A percentile compares a stretch with the other conserved stretches of the same genome.
Evolutionary conservation across 2,329 filamentous ascomycete genomes (phyloP).

Genomic region (Albifimbria verrucaria): DNA sequence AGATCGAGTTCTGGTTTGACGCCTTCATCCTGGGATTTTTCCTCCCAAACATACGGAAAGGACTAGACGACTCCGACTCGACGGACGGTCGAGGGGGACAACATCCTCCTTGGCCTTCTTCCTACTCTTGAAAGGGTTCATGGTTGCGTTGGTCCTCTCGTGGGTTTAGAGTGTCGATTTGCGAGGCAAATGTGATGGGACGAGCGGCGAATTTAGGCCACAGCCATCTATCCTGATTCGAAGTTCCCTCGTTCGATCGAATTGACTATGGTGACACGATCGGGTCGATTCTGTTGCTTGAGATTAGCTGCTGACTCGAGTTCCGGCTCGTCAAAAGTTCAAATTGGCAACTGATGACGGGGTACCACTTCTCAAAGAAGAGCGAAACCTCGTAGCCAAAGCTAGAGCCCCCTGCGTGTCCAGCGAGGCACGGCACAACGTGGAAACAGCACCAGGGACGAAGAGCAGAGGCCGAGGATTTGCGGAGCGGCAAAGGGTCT

Average conservation of each 20-base stretch:
- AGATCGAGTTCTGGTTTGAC: slow-evolving; percentile 70
- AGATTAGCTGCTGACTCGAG: neutral
- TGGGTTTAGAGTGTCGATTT: neutral
- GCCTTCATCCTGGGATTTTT: slow-evolving; percentile 55
- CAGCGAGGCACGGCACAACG: no score
- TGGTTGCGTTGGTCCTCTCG: slow-evolving; percentile 29
- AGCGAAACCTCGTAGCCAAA: no score
- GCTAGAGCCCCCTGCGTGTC: no score
- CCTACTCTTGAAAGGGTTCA: slow-evolving; percentile 77
- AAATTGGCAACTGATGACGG: no score
- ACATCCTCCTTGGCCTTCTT: slow-evolving; percentile 65
- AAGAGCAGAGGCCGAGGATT: neutral
- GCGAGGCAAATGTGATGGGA: neutral
- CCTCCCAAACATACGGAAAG: slow-evolving; percentile 55
- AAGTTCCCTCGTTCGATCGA: neutral
- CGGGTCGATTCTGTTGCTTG: neutral
- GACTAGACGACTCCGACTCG: slow-evolving; percentile 50
- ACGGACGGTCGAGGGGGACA: slow-evolving; percentile 45
- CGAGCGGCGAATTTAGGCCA: neutral
- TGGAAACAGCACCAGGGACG: neutral
- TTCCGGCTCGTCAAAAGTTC: no score
- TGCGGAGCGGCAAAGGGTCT: neutral
- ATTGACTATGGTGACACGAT: neutral
- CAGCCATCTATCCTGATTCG: neutral
- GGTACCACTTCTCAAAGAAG: no score